Conservation (phyloP, 805 yeast species). For the Komagataella phaffii region DNA sequence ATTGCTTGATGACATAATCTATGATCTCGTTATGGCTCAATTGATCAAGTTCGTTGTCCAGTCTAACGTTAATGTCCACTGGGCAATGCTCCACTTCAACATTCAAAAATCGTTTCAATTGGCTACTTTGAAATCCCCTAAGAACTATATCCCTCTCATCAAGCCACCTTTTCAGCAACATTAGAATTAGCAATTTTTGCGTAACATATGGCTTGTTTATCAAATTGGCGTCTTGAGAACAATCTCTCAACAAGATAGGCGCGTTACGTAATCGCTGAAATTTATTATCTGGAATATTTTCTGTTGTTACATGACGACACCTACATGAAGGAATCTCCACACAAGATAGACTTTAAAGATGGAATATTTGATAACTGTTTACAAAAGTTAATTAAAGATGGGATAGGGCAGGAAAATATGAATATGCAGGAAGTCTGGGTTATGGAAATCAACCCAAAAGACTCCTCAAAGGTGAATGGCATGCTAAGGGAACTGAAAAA, state of each 20-base stretch:
- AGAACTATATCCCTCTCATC: no score
- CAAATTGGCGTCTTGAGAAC: not conserved
- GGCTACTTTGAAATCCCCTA: not conserved
- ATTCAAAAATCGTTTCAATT: not conserved
- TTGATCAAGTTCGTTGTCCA: constrained; percentile 1
- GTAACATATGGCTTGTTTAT: not conserved
- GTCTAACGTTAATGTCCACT: constrained; percentile 1
- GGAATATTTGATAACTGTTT: constrained; percentile 24
- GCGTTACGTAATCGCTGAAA: not conserved
- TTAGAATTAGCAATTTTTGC: not conserved
- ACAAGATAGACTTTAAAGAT: constrained; percentile 25
- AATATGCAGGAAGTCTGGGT: not conserved
- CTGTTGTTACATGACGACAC: not conserved
- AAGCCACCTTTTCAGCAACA: not conserved
- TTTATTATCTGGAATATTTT: not conserved
- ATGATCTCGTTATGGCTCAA: not conserved
- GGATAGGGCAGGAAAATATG: not conserved
- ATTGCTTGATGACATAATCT: constrained; percentile 19
- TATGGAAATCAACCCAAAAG: not conserved
- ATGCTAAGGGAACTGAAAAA: not conserved
- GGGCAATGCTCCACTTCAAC: constrained; percentile 1
- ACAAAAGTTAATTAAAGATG: constrained; percentile 19
- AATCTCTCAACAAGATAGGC: not conserved
- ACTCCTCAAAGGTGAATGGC: not conserved
- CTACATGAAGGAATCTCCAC: not conserved